phyloP scores from a whole-genome alignment of 495 filamentous ascomycete genomes.

The Neurospora terricola region DNA sequence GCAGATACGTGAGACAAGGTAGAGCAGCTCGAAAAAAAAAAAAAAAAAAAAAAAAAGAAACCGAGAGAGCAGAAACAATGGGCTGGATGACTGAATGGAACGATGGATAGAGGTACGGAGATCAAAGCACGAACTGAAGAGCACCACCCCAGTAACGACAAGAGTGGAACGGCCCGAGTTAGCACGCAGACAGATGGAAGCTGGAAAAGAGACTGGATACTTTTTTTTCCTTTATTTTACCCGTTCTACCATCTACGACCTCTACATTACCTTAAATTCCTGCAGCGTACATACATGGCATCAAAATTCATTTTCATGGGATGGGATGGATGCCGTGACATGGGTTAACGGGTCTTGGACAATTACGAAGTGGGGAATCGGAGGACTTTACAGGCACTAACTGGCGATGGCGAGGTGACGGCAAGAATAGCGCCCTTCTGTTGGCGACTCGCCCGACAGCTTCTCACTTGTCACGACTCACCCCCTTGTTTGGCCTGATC shows the following conservation, averaged over 20 bases:
- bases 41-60: neutral
- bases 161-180: neutral
- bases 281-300: neutral
- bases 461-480: neutral
- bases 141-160: neutral
- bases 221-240: neutral
- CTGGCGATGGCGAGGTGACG: conserved; percentile 10
- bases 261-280: neutral
- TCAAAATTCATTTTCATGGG: neutral
- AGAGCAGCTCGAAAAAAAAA: neutral
- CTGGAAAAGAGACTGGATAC: neutral
- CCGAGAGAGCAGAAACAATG: neutral
- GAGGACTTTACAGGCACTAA: conserved; percentile 13
- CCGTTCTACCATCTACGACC: neutral
- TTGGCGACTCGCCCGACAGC: conserved; percentile 1
- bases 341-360: conserved; percentile 14
- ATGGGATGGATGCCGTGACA: conserved; percentile 1
- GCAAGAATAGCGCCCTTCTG: conserved; percentile 13
- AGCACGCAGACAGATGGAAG: neutral
- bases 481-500: neutral
- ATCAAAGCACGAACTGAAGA: neutral
- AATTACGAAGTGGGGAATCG: conserved; percentile 18
- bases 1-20: neutral
- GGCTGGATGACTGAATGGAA: neutral
- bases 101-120: neutral